Evolutionary conservation across 768 basidiomycete species (phyloP).

Genomic region (Boletus rubescentipes): DNA sequence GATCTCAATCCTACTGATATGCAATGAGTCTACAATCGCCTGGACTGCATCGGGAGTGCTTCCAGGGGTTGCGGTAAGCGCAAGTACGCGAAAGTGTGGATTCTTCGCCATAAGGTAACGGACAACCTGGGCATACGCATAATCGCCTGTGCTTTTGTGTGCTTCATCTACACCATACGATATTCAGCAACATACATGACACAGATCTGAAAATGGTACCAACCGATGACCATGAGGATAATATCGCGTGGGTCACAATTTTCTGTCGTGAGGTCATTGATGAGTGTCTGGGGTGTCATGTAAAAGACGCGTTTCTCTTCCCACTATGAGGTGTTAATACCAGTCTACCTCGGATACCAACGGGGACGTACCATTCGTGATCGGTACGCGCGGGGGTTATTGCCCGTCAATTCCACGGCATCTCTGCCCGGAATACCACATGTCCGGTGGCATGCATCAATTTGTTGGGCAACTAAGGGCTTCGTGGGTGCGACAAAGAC

Average conservation of each 20-base stretch:
- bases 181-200: constrained; percentile 1
- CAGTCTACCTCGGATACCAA: not conserved
- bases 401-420: constrained; percentile 85
- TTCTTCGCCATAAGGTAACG: constrained; percentile 93
- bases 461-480: constrained; percentile 93
- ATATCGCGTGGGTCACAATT: constrained; percentile 79
- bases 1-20: constrained; percentile 94
- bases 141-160: constrained; percentile 90
- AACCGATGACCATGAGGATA: constrained; percentile 85
- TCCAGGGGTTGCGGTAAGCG: constrained; percentile 95
- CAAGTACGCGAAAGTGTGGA: constrained; percentile 88
- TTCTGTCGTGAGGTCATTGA: constrained; percentile 77
- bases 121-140: constrained; percentile 87
- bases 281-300: constrained; percentile 93
- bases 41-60: constrained; percentile 85
- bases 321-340: constrained; percentile 51
- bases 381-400: constrained; percentile 53
- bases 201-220: constrained; percentile 15
- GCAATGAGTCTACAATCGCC: constrained; percentile 84
- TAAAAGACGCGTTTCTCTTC: constrained; percentile 83
- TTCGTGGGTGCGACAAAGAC: constrained; percentile 96
- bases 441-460: constrained; percentile 87
- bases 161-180: constrained; percentile 70
- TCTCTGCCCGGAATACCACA: constrained; percentile 91
- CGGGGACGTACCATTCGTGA: constrained; percentile 54